These are phyloP conservation scores for Trichoderma sp. DNA, from an alignment of 2,329 filamentous ascomycete species.

Conservation along the genomic window DNA sequence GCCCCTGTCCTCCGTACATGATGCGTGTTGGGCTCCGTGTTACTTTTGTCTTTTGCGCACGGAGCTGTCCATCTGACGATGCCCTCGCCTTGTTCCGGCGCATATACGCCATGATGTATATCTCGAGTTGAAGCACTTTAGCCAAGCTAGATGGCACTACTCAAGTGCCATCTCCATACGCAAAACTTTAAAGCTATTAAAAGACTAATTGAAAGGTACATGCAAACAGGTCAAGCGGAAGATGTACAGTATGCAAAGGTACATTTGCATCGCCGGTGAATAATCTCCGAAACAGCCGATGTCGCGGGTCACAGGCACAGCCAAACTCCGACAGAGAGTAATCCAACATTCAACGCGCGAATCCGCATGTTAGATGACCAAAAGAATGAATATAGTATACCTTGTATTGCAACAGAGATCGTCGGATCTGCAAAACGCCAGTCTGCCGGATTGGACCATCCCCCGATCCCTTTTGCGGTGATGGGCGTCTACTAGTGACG, in stretches of 20 bases:
- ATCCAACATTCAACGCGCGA: not conserved
- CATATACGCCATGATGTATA: not conserved
- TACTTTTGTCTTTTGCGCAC: not conserved
- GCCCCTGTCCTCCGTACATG: not conserved
- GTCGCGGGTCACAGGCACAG: not conserved
- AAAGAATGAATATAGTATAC: not conserved
- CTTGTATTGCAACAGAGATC: not conserved
- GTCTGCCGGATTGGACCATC: slow-evolving; percentile 13
- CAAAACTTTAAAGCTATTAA: not conserved
- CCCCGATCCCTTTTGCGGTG: slow-evolving; percentile 8
- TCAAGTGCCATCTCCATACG: not conserved
- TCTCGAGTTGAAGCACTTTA: not conserved
- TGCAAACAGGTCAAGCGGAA: not conserved
- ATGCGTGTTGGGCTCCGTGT: not conserved
- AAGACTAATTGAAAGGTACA: not conserved
- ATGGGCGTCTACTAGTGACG: not conserved
- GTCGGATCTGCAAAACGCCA: not conserved
- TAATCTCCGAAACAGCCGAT: not conserved
- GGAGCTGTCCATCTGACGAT: not conserved
- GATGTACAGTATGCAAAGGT: not conserved
- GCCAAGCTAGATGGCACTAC: not conserved
- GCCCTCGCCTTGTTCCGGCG: not conserved
- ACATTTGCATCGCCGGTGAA: not conserved
- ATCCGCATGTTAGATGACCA: not conserved
- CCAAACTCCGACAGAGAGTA: not conserved